Evolutionary conservation across 1,284 basidiomycete species (phyloP).

Genomic region (Hypsizygus ulmarius): DNA sequence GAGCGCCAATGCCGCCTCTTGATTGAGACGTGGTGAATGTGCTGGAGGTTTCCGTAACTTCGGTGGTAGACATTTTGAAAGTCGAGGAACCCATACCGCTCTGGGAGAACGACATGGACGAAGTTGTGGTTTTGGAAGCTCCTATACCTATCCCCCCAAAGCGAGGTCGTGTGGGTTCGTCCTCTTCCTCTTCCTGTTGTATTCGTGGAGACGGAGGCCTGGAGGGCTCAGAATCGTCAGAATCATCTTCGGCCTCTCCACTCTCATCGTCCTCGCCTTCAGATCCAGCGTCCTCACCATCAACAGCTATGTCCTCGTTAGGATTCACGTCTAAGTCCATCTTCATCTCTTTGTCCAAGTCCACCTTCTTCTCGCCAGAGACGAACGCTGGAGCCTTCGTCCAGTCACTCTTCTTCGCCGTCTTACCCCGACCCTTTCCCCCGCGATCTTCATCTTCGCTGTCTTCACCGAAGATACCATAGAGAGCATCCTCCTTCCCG

Average conservation of each 20-base stretch:
- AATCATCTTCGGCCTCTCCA: conserved; percentile 29
- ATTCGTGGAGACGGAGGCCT: conserved; percentile 53
- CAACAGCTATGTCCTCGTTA: conserved; percentile 41
- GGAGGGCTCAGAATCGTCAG: conserved; percentile 44
- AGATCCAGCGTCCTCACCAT: conserved; percentile 36
- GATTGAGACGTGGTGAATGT: conserved; percentile 27
- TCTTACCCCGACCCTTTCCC: background rate
- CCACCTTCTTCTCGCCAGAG: conserved; percentile 52
- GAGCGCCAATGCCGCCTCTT: conserved; percentile 48
- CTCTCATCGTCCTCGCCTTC: conserved; percentile 27
- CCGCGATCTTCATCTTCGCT: conserved; percentile 57
- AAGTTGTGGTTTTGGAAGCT: conserved; percentile 12
- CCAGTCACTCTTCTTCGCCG: conserved; percentile 53
- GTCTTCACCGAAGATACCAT: conserved; percentile 80
- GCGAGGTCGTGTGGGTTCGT: conserved; percentile 34
- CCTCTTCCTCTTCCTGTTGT: conserved; percentile 47
- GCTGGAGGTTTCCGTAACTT: background rate
- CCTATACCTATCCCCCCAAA: conserved; percentile 52
- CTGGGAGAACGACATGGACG: conserved; percentile 27
- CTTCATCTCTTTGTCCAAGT: conserved; percentile 42
- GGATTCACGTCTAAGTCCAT: conserved; percentile 46
- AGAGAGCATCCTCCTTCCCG: conserved; percentile 75
- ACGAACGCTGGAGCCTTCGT: conserved; percentile 82
- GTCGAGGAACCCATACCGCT: conserved; percentile 41
- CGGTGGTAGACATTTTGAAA: background rate